Evolutionary conservation across 2,329 filamentous ascomycete genomes (phyloP), one percentile per base, ranked within the genome.

Genomic region (Verticillium tricorpus): DNA sequence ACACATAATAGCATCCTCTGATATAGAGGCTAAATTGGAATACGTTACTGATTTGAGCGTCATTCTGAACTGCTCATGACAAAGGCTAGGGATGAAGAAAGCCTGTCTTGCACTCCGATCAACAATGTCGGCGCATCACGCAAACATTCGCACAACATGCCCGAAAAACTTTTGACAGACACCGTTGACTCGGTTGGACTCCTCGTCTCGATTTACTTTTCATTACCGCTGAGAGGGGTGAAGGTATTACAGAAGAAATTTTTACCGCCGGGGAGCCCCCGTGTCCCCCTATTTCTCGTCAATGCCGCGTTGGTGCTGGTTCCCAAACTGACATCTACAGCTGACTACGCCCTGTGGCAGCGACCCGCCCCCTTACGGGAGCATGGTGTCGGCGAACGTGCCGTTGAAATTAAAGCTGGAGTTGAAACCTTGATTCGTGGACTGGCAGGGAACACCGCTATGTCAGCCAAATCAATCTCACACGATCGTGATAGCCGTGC

Each of bases 381-480:
- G n/a, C 9, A 22, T 52, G 45, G 22, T 9, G 6, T 52, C 45
- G 19, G 8, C 45, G 19, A 52, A 52, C n/a, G 45, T 52, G 25
- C 32, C 31, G 3, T 39, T 56, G 22, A 60, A 37, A 32, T 62
- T 60, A 40, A 57, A 54, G 22, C 37, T 61, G 2, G 50, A 39
- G 37, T 60, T 59, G 58, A 57, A 57, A 0, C 61, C 62, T 3
- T 60, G 37, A 31, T 60, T 61, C 17, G 62, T 59, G 56, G 62
- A 28, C 9, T 57, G 22, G 55, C 8, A 28, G 28, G 28, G 28
- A 4, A 28, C 28, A 28, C 28, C 28, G 6, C 5, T 68, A 69
- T 22, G 67, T 63, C 31, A 70, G 71, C 25, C 8, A 1, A 71
- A 70, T 59, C 60, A 63, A 34, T 62, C 61, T 58, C 69, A 64